Base-by-base conservation (phyloP, 768 basidiomycete species). In the Dioszegia aurantiaca region DNA sequence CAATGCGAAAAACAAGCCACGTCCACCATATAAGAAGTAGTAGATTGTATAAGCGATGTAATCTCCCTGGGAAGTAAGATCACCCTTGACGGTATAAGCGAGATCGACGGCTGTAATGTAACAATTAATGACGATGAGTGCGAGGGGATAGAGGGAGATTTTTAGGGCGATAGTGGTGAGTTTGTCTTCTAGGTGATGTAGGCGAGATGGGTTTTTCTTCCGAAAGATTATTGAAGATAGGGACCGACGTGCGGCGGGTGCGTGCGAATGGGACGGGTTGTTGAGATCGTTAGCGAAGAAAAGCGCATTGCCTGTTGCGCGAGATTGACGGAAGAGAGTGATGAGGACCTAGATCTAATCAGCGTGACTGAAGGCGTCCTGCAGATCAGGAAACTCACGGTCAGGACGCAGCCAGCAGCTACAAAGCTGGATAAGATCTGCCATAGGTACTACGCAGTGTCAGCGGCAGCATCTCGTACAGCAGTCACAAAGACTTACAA, bases 91-190 rank as follows among this genome's bases (percentile, higher is more conserved):
- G 14, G 67, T 54, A 36, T 61, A 56, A 16, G 52, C 31, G 48
- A 65, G 46, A 59, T 65, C 63, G 11, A 55, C 62, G 30, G 59
- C 61, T n/a, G 58, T 61, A 27, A 69, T 58, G 36, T 63, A 51
- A 8, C 30, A 40, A 42, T 66, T 69, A 27, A 63, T 51, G 26
- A 62, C 28, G 21, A 66, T 51, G 0, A 65, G 53, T 0, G 60
- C 52, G 24, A 69, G 44, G 8, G 68, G 68, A 41, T 66, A 69
- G 43, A 63, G 46, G 17, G 64, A 36, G 31, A 69, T 62, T n/a
- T 45, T 54, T 14, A 64, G 56, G 10, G 68, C 64, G 26, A 66
- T 69, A 24, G 44, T 42, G n/a, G 65, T 39, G 40, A 68, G 65
- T 27, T 61, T 57, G 40, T 63, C 64, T 19, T 63, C 53, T 21